Conservation (phyloP, 345 rosid genomes). For the Arabis hirsuta region DNA sequence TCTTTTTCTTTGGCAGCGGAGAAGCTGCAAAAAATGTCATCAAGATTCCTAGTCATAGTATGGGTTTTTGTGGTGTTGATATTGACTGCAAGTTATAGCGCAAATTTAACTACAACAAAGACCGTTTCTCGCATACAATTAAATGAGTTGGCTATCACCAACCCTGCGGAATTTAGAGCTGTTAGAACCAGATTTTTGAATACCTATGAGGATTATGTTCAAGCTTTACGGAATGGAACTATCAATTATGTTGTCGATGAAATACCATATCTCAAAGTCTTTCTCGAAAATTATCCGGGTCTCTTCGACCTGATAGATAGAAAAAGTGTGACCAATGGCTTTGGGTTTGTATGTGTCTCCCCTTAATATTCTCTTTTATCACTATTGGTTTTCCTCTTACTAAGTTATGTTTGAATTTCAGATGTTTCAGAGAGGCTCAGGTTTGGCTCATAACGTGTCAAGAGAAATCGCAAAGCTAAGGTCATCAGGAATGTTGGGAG, state of each 20-base stretch:
- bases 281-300: conserved; percentile 23
- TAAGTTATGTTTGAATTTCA: neutral
- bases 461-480: conserved; percentile 37
- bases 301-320: conserved; percentile 24
- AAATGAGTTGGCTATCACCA: neutral
- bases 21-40: conserved; percentile 37
- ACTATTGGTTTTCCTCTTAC: neutral
- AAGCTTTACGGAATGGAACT: conserved; percentile 30
- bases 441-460: conserved; percentile 31
- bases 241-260: conserved; percentile 26
- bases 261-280: conserved; percentile 32
- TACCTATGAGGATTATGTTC: conserved; percentile 18
- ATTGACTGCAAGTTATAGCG: conserved; percentile 40
- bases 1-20: conserved; percentile 29
- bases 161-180: neutral
- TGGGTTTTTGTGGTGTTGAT: conserved; percentile 39
- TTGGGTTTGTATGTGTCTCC: conserved; percentile 38
- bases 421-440: conserved; percentile 42
- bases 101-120: conserved; percentile 35
- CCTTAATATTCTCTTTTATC: neutral
- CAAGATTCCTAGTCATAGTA: conserved; percentile 35
- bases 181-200: neutral
- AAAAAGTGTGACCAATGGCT: conserved; percentile 31
- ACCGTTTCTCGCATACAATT: conserved; percentile 34
- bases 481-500: conserved; percentile 26